Evolutionary conservation across 2,329 filamentous ascomycete species (phyloP), one percentile per base, ranked within the genome.

Genomic region (Lachnellula arida): DNA sequence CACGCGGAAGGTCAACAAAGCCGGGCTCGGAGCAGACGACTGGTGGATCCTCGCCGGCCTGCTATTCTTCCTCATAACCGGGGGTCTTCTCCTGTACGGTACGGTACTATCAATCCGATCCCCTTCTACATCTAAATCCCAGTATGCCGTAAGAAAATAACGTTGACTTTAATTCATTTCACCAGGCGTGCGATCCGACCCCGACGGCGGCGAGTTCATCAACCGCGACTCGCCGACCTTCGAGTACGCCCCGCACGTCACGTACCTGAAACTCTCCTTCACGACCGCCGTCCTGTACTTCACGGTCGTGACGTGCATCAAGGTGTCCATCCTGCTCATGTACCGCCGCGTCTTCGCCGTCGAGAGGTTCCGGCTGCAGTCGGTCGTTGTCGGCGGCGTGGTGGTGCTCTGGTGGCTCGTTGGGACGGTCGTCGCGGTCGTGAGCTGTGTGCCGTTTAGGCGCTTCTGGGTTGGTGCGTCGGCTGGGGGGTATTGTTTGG

Each of bases 11-110:
- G 28, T 54, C 5, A 48, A 51, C 5, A 54, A 53, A 40, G 51
- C 47, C 11, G 54, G 55, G 2, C 37, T 51, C 49, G 57, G 23
- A 19, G 22, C 47, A 2, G 57, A 59, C 46, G 57, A 59, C 39
- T 59, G 57, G 57, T 59, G 50, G 51, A 52, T 57, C 15, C 25
- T 59, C 8, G 22, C 35, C 22, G 57, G 50, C 2, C 8, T 46
- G 2, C 5, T 46, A 4, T 46, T 25, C 7, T 23, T 19, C 22
- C 22, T 52, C 42, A 6, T 46, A 3, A 32, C 22, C 17, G 40
- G 42, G 7, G 50, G 25, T 4, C 12, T 52, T 37, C n/a, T 52
- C 9, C 11, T 52, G 17, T 46, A 22, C n/a, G n/a, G n/a, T n/a
- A n/a, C n/a, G n/a, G n/a, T n/a, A n/a, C n/a, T n/a, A n/a, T n/a